Conservation (phyloP, 257 asterid genomes). For the Penstemon eatonii region DNA sequence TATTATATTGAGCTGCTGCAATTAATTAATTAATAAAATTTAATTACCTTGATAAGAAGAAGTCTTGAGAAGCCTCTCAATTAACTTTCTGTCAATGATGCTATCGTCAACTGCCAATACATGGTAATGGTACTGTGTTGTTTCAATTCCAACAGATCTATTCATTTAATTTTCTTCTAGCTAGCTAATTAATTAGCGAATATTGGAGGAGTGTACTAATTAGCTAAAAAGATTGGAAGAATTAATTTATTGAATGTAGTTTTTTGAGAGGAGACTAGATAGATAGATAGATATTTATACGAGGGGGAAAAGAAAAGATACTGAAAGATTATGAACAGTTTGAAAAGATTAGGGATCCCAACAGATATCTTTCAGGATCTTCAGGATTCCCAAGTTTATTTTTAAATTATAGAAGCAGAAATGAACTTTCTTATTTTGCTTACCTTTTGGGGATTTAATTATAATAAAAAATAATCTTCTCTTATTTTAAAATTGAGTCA, state of each 20-base stretch:
- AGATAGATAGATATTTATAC: neutral
- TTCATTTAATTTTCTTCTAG: neutral
- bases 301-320: conserved; percentile 27
- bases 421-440: conserved; percentile 24
- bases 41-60: conserved; percentile 67
- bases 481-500: too few relatives aligned
- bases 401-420: conserved; percentile 37
- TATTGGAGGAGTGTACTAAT: too few relatives aligned
- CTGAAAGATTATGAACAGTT: conserved; percentile 40
- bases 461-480: too few relatives aligned
- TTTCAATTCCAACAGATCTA: neutral
- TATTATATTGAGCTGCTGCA: too few relatives aligned
- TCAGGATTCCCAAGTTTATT: conserved; percentile 30
- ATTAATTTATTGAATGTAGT: neutral
- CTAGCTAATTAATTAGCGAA: too few relatives aligned
- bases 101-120: conserved; percentile 63
- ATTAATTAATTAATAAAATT: neutral
- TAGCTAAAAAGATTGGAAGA: neutral
- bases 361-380: conserved; percentile 43
- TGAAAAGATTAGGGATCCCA: conserved; percentile 38
- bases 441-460: neutral
- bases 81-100: conserved; percentile 54
- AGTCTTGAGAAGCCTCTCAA: conserved; percentile 63
- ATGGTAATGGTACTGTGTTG: conserved; percentile 28
- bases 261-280: neutral